Evolutionary conservation across 148 eudicot genomes (phyloP), one percentile per base, ranked within the genome.

Genomic region (Chenopodium berlandieri): DNA sequence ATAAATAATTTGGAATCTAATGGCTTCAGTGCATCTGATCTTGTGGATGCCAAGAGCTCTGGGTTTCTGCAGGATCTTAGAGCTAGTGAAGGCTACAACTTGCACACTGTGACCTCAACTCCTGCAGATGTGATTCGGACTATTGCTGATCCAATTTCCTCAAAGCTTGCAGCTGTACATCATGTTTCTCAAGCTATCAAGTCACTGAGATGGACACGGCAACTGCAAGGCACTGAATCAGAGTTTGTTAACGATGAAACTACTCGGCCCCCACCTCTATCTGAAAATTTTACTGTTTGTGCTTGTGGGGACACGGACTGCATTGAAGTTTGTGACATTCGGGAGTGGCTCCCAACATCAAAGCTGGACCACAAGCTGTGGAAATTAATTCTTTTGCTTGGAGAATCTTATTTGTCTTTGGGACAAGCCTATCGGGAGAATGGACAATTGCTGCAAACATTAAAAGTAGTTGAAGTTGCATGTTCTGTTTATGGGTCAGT

Each of bases 181-280:
- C 99, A 96, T 85, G 92, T 96, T 83, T 94, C 98, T 83, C 99
- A 91, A 84, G 99, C 99, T 81, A 96, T 96, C 66, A 96, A 96
- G 90, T 91, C 94, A 54, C 85, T 96, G 77, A 89, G 98, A 85
- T 94, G 97, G 97, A 94, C 86, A 79, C 93, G 99, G 19, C 90
- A 93, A 80, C 87, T 86, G 64, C 92, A 92, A 80, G 86, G 78
- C 80, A 80, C 74, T 65, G 88, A 84, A 76, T 54, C 83, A 47
- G 90, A 84, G 69, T 64, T 83, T 77, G 84, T 76, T 31, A 46
- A 84, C 76, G 73, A 78, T 64, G 87, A 73, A 78, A 69, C 82
- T 50, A 82, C 75, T 44, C 85, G 85, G 50, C 56, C 60, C 60
- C 77, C 76, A 13, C 52, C 78, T 73, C 27, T 80, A 37, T 30